Conservation (phyloP, 2,329 filamentous ascomycete genomes). For the Diaporthe nobilis region DNA sequence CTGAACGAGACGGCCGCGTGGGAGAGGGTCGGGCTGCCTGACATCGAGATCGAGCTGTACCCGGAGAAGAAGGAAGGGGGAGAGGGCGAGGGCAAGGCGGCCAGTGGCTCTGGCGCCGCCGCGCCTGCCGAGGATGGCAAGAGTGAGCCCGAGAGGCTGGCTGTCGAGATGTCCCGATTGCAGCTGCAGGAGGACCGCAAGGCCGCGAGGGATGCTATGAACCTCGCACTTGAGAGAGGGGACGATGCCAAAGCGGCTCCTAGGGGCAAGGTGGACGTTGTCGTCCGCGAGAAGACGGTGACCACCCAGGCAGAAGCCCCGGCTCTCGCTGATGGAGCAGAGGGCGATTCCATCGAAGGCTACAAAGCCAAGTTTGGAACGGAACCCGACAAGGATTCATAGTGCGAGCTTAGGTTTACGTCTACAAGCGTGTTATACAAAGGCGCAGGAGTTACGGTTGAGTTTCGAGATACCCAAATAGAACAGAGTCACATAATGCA, state of each 20-base stretch:
- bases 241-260: conserved; percentile 46
- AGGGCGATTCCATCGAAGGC: conserved; percentile 63
- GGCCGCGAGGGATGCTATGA: conserved; percentile 55
- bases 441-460: conserved; percentile 34
- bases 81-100: neutral
- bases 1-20: conserved; percentile 88
- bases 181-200: conserved; percentile 61
- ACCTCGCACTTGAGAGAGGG: conserved; percentile 67
- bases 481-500: neutral
- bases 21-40: conserved; percentile 76
- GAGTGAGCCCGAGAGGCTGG: conserved; percentile 44
- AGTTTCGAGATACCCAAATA: conserved; percentile 40
- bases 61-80: conserved; percentile 74
- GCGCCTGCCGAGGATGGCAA: conserved; percentile 28
- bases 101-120: neutral
- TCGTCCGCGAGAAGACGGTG: conserved; percentile 66
- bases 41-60: conserved; percentile 69
- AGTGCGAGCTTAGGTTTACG: neutral
- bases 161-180: conserved; percentile 57
- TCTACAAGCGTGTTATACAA: conserved; percentile 25
- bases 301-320: conserved; percentile 56
- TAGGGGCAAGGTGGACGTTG: conserved; percentile 60
- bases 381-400: conserved; percentile 40
- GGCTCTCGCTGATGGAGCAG: conserved; percentile 47
- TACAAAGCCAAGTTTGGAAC: conserved; percentile 59